Conservation (phyloP, 2,329 filamentous ascomycete species). For the Ceratocystis harringtonii region DNA sequence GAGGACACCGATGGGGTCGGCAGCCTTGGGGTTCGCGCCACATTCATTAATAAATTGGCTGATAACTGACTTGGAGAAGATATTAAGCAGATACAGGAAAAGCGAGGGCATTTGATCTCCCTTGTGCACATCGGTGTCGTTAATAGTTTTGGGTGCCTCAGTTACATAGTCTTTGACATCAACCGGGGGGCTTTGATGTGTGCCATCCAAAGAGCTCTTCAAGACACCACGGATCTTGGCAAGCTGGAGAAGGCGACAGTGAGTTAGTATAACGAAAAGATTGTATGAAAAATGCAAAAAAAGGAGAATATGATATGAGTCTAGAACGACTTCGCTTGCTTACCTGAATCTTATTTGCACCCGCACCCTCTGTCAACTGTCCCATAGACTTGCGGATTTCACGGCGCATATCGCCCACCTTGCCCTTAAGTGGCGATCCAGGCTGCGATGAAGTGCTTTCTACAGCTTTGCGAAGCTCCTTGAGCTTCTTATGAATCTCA, state of each 20-base stretch:
- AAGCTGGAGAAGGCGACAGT: neutral
- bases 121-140: constrained; percentile 35
- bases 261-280: constrained; percentile 12
- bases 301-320: neutral
- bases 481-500: constrained; percentile 54
- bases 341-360: constrained; percentile 33
- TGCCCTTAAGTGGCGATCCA: constrained; percentile 40
- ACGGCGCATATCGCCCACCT: constrained; percentile 56
- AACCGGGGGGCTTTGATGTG: constrained; percentile 33
- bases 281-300: neutral
- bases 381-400: constrained; percentile 58
- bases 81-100: constrained; percentile 61
- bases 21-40: constrained; percentile 46
- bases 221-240: constrained; percentile 39
- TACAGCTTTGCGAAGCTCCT: constrained; percentile 46
- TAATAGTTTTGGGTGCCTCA: constrained; percentile 31
- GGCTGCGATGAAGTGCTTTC: constrained; percentile 38
- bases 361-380: constrained; percentile 52
- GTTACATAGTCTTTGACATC: constrained; percentile 41
- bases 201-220: constrained; percentile 28
- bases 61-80: constrained; percentile 58
- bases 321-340: neutral
- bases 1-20: constrained; percentile 67
- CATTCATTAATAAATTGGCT: constrained; percentile 55
- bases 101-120: constrained; percentile 44